Conservation (phyloP, 805 yeast genomes). For the Wickerhamomyces queroliae region DNA sequence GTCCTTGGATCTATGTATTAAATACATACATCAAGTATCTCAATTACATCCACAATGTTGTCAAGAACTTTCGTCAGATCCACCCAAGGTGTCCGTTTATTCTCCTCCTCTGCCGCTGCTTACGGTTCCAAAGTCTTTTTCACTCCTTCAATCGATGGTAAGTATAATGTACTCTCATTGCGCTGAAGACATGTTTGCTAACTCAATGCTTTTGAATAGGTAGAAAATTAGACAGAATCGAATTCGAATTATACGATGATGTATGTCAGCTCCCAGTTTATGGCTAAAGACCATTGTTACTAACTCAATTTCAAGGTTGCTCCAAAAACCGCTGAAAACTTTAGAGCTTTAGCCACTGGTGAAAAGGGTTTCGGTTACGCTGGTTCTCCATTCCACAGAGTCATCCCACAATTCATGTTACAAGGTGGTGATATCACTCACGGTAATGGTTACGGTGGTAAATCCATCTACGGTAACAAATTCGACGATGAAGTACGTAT, state of each 20-base stretch:
- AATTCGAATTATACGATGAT: slow-evolving; percentile 26
- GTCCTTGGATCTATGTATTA: no score
- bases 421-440: slow-evolving; percentile 90
- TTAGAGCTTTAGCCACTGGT: slow-evolving; percentile 81
- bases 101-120: slow-evolving; percentile 36
- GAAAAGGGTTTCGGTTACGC: slow-evolving; percentile 74
- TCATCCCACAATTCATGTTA: slow-evolving; percentile 92
- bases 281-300: background rate
- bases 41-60: no score
- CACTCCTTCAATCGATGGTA: slow-evolving; percentile 43
- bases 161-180: no score
- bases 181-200: no score
- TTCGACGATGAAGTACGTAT: slow-evolving; percentile 35
- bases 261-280: slow-evolving; percentile 5
- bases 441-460: slow-evolving; percentile 93
- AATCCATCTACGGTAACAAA: slow-evolving; percentile 71
- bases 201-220: slow-evolving; percentile 5
- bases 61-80: slow-evolving; percentile 1
- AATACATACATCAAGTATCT: no score
- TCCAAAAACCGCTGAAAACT: slow-evolving; percentile 79
- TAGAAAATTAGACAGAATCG: slow-evolving; percentile 35
- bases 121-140: slow-evolving; percentile 43
- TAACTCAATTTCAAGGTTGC: slow-evolving; percentile 26
- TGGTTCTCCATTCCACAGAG: slow-evolving; percentile 86
- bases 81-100: slow-evolving; percentile 28